Conservation (phyloP, 1,139 yeast species). For the Scheffersomyces illinoinensis region DNA sequence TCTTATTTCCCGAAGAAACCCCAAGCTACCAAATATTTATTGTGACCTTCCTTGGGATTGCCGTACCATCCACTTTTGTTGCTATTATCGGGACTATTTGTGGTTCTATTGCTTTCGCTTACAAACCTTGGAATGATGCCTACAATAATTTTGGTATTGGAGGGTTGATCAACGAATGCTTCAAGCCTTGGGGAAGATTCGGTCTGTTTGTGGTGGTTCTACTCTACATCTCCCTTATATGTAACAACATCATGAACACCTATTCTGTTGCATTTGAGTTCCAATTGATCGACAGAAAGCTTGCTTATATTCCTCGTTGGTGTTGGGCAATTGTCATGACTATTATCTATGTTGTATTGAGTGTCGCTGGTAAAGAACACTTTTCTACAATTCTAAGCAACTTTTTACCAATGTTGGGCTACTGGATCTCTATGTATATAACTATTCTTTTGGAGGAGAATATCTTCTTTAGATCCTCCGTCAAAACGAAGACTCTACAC, state of each 20-base stretch:
- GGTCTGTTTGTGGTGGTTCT: slow-evolving; percentile 35
- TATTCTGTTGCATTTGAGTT: slow-evolving; percentile 27
- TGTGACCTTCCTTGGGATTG: slow-evolving; percentile 24
- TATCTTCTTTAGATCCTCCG: slow-evolving; percentile 17
- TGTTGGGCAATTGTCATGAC: slow-evolving; percentile 24
- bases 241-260: slow-evolving; percentile 38
- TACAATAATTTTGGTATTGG: slow-evolving; percentile 24
- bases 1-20: slow-evolving; percentile 25
- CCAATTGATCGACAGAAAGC: slow-evolving; percentile 21
- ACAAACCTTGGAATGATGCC: slow-evolving; percentile 25
- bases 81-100: slow-evolving; percentile 24
- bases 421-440: slow-evolving; percentile 30
- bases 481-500: slow-evolving; percentile 11
- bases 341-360: slow-evolving; percentile 20
- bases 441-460: slow-evolving; percentile 25
- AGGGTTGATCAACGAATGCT: slow-evolving; percentile 22
- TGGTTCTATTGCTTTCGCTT: slow-evolving; percentile 24
- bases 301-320: slow-evolving; percentile 26
- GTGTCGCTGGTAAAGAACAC: slow-evolving; percentile 23
- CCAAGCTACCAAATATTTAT: slow-evolving; percentile 18
- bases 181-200: slow-evolving; percentile 26
- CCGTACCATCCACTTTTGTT: slow-evolving; percentile 27
- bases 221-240: slow-evolving; percentile 34
- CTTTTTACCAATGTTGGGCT: slow-evolving; percentile 29
- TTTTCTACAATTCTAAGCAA: slow-evolving; percentile 25